Conservation (phyloP, 2,329 filamentous ascomycete genomes). For the Cephalotrichum gorgonifer region DNA sequence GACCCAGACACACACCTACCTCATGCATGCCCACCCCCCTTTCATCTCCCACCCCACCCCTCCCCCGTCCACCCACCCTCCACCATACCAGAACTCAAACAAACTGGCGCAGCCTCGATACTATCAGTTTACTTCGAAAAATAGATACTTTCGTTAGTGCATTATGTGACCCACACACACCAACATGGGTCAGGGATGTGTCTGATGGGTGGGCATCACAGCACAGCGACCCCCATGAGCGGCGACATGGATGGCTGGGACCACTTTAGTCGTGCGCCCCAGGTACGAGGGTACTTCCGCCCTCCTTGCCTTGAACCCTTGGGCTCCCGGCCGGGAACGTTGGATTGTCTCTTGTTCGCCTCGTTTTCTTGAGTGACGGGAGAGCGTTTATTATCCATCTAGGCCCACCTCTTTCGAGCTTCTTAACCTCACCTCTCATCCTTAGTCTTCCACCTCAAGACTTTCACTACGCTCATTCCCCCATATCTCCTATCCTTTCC, state of each 20-base stretch:
- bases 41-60: background rate
- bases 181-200: constrained; percentile 4
- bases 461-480: constrained; percentile 5
- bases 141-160: constrained; percentile 3
- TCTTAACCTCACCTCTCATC: constrained; percentile 2
- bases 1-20: background rate
- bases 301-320: background rate
- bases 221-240: constrained; percentile 2
- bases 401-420: constrained; percentile 2
- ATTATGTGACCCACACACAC: constrained; percentile 4
- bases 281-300: background rate
- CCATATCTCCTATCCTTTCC: background rate
- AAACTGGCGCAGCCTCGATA: constrained; percentile 4
- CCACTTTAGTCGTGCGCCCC: background rate
- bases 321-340: background rate
- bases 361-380: background rate
- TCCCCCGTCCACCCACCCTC: background rate
- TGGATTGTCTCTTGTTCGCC: constrained; percentile 3
- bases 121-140: constrained; percentile 3
- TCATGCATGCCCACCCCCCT: background rate
- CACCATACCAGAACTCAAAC: constrained; percentile 5
- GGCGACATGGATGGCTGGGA: constrained; percentile 4
- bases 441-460: background rate
- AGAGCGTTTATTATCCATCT: constrained; percentile 6
- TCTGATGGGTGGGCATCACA: constrained; percentile 1